Evolutionary conservation across 305 asterid species (phyloP).

Genomic region (Coffea humblotiana): DNA sequence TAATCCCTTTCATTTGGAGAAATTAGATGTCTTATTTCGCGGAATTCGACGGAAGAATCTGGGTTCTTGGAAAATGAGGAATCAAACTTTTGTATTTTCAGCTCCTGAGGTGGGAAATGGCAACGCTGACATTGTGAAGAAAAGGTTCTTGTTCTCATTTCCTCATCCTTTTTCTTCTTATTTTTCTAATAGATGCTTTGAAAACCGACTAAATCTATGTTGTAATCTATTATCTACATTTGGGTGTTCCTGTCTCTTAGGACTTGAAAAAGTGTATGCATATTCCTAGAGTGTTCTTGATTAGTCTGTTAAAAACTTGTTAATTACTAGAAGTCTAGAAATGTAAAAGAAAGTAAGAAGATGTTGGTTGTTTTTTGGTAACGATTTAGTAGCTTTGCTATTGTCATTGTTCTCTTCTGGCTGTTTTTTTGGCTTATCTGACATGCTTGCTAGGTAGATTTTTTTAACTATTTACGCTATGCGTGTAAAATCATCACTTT

Average conservation of each 20-base stretch:
- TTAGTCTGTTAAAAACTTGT: neutral
- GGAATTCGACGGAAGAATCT: slow-evolving; percentile 20
- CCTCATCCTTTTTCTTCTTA: neutral
- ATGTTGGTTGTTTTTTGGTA: neutral
- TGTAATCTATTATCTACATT: neutral
- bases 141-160: slow-evolving; percentile 33
- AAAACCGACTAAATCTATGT: neutral
- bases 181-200: neutral
- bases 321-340: neutral
- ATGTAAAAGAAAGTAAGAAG: neutral
- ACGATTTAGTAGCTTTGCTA: neutral
- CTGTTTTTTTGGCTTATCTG: neutral
- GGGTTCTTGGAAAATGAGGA: slow-evolving; percentile 24
- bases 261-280: neutral
- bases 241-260: neutral
- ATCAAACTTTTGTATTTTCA: slow-evolving; percentile 27
- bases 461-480: neutral
- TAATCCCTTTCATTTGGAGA: neutral
- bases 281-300: neutral
- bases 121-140: slow-evolving; percentile 24
- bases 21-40: slow-evolving; percentile 19
- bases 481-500: neutral
- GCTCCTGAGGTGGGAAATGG: slow-evolving; percentile 35
- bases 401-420: neutral
- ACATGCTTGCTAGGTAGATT: neutral